phyloP scores from a whole-genome alignment of 768 basidiomycete genomes.

The Russula foetens region DNA sequence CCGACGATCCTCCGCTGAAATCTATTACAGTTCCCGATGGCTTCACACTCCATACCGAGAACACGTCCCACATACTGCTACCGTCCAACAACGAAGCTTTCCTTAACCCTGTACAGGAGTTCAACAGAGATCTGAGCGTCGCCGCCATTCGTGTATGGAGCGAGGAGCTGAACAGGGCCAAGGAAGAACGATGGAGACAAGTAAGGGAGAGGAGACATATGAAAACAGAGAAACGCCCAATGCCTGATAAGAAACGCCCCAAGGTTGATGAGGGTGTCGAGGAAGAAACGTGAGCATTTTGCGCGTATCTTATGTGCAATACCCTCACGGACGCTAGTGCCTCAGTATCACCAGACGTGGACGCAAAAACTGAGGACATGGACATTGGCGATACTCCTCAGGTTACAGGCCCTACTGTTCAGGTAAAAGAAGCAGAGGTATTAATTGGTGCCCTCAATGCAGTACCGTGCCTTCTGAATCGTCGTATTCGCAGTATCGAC shows the following conservation, averaged over 20 bases:
- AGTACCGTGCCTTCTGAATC: background rate
- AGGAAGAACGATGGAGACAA: slow-evolving; percentile 52
- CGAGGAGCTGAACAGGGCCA: slow-evolving; percentile 55
- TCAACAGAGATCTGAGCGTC: slow-evolving; percentile 91
- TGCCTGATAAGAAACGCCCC: slow-evolving; percentile 20
- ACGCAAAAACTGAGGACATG: background rate
- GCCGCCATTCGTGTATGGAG: slow-evolving; percentile 89
- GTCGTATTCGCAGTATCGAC: slow-evolving; percentile 36
- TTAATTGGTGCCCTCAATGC: background rate
- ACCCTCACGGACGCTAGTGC: slow-evolving; percentile 1
- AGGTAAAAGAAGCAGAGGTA: slow-evolving; percentile 13
- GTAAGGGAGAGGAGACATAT: slow-evolving; percentile 41
- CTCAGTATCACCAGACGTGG: background rate
- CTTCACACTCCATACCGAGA: slow-evolving; percentile 73
- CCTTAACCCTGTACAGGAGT: slow-evolving; percentile 95
- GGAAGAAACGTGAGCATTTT: background rate
- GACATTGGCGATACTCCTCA: background rate
- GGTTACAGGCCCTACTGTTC: background rate
- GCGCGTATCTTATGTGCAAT: background rate
- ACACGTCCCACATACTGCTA: slow-evolving; percentile 72
- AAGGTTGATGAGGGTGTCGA: slow-evolving; percentile 5
- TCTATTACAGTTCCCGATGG: slow-evolving; percentile 51
- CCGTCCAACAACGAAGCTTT: slow-evolving; percentile 77
- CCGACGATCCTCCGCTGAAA: background rate
- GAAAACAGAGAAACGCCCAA: slow-evolving; percentile 25